A percentile compares a stretch with the other conserved stretches of the same genome.
These are phyloP conservation scores for Linum tenue DNA, from an alignment of 345 rosid genomes.

Conservation along the genomic window DNA sequence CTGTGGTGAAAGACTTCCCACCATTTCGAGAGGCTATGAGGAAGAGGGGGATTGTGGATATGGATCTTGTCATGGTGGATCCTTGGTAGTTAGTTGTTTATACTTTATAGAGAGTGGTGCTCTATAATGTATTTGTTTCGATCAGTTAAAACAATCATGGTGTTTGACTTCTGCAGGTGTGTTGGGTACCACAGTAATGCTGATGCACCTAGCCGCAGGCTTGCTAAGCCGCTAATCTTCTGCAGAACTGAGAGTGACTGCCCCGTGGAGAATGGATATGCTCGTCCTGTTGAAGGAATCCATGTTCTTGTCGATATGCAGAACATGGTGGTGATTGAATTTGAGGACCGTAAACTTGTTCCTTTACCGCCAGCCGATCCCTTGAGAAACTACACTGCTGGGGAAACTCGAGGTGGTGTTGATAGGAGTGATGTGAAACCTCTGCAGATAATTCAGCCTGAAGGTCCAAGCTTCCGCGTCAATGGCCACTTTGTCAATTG, in stretches of 20 bases:
- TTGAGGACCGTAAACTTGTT: slow-evolving; percentile 81
- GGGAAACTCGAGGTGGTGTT: slow-evolving; percentile 83
- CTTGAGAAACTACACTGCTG: slow-evolving; percentile 76
- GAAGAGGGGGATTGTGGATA: slow-evolving; percentile 86
- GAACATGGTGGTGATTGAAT: slow-evolving; percentile 79
- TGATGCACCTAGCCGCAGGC: slow-evolving; percentile 76
- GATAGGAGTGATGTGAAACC: slow-evolving; percentile 93
- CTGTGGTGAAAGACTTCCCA: slow-evolving; percentile 68
- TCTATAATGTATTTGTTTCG: not conserved
- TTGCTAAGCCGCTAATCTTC: slow-evolving; percentile 85
- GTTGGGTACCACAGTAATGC: slow-evolving; percentile 73
- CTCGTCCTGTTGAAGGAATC: slow-evolving; percentile 87
- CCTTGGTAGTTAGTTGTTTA: slow-evolving; percentile 40
- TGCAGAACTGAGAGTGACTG: slow-evolving; percentile 91
- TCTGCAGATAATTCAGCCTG: slow-evolving; percentile 71
- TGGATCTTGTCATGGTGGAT: slow-evolving; percentile 94
- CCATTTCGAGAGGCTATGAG: slow-evolving; percentile 81
- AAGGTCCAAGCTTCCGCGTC: slow-evolving; percentile 92
- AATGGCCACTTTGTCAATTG: slow-evolving; percentile 73
- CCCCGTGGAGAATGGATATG: slow-evolving; percentile 97
- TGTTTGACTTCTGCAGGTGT: slow-evolving; percentile 42
- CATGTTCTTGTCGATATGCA: slow-evolving; percentile 84
- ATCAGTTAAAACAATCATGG: too few relatives aligned
- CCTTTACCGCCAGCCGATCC: slow-evolving; percentile 93
- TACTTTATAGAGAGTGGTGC: not conserved